Percentiles rank a stretch among this genome's conserved stretches.
Evolutionary conservation across 192 early-diverging fungal genomes (phyloP).

Genomic region (Coemansia sp.): DNA sequence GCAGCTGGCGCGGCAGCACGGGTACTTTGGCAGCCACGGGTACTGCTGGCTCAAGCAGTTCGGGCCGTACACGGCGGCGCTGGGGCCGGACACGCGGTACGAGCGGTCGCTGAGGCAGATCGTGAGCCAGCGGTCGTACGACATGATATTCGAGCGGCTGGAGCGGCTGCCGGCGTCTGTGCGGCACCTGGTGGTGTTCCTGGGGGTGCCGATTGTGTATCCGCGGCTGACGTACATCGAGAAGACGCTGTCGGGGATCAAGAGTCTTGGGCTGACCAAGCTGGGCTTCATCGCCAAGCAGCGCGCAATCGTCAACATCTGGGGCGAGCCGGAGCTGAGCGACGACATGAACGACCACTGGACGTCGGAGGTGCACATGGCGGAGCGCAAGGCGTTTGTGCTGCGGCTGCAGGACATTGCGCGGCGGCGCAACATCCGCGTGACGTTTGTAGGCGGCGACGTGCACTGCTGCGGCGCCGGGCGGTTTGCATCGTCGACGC

Average conservation of each 20-base stretch:
- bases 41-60: conserved; percentile 68
- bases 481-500: conserved; percentile 57
- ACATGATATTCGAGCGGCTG: conserved; percentile 60
- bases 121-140: conserved; percentile 61
- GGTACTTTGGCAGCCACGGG: conserved; percentile 55
- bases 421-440: conserved; percentile 59
- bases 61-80: conserved; percentile 63
- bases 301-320: conserved; percentile 59
- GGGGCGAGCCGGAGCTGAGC: conserved; percentile 81
- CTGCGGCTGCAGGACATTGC: conserved; percentile 68
- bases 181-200: conserved; percentile 69
- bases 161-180: conserved; percentile 43
- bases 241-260: conserved; percentile 61
- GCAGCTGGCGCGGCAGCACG: conserved; percentile 58
- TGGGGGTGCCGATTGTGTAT: conserved; percentile 76
- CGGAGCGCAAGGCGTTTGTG: conserved; percentile 69
- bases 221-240: conserved; percentile 72
- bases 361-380: conserved; percentile 67
- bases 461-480: conserved; percentile 72
- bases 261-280: conserved; percentile 58
- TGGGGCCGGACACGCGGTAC: conserved; percentile 71
- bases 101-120: conserved; percentile 70
- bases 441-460: conserved; percentile 81
- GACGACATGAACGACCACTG: conserved; percentile 87
- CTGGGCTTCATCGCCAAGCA: conserved; percentile 59